Base-by-base conservation (phyloP, 2,329 filamentous ascomycete species). In the Exophiala bonariae region DNA sequence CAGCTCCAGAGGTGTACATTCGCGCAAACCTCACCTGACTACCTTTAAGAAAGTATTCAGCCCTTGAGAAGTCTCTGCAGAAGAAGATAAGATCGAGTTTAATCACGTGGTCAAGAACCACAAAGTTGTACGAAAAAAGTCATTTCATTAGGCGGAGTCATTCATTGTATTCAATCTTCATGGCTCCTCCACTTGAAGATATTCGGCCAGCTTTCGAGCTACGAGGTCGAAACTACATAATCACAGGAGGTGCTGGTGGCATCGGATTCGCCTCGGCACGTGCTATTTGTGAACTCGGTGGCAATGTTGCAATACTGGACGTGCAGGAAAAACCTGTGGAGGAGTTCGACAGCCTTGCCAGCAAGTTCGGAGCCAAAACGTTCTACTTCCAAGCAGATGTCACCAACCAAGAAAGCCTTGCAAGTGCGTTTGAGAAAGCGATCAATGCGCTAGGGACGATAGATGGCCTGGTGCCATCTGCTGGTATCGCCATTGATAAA, bases 371-470 rank as follows among this genome's bases (percentile, higher is more conserved):
- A n/a, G 49, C 72, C 9, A 69, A 70, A 46, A 59, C 78, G 14
- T 63, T 67, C 41, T 77, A 72, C 58, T 59, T 77, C 45, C 60
- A 75, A 44, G 72, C 71, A 56, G 71, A 76, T 42, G 72, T 76
- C 3, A 76, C 72, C 6, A 54, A 59, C 10, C 71, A 75, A 49
- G 61, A 64, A 46, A 67, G 64, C 34, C 62, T 75, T 14, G 62
- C 66, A 41, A 59, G 61, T 3, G 71, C 71, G 2, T 59, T 77
- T 18, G 68, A 75, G 34, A 54, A 61, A 45, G 63, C 76, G 31
- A 62, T 71, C 7, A 59, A 60, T 28, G 56, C 60, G 33, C 59
- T 61, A 13, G 70, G 71, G 26, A 63, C 66, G 32, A 65, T 73
- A 49, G 67, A 75, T 55, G 72, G 73, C 47, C 58, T 71, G 44